Base-by-base conservation (phyloP, 176 grass and related monocot genomes). In the Tillandsia leiboldiana region DNA sequence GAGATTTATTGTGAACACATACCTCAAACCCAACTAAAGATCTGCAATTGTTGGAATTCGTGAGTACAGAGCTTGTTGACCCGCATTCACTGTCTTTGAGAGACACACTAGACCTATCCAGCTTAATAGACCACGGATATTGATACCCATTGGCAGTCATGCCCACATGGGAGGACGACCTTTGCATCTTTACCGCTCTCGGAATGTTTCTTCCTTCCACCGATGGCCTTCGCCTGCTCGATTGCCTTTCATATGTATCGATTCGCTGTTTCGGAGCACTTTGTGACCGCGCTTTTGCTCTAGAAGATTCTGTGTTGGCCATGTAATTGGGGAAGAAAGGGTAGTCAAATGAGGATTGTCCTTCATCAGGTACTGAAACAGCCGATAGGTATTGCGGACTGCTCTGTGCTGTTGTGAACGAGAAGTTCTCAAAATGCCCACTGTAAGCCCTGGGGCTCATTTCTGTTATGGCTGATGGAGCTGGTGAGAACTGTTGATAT, bases 1-100 rank as follows among this genome's bases (percentile, higher is more conserved):
- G 33, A 42, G 33, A 42, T 6, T 42, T 42, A 42, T 42, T 42
- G 33, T 42, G 56, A 61, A 61, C 9, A 6, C 59, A 68, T 9
- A 91, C 87, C 88, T 91, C 83, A 69, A 96, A 91, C 67, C 80
- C 70, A 63, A 77, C 76, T 50, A 83, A 49, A 11, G 73, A 92
- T 53, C 84, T 75, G 67, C 85, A 81, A 63, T 54, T 78, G 70
- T 83, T 88, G 12, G 81, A 68, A 64, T 82, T 87, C 10, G 84
- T 94, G 69, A 94, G 72, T 42, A 88, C 83, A 18, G 90, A 82
- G 80, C 88, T 96, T 29, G 83, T 87, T 18, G 92, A 96, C 8
- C 86, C 88, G 29, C 88, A 96, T 76, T 96, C 92, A 83, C 92
- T 96, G 12, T 82, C 86, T 26, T 87, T 84, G 64, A 96, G 57